phyloP scores from a whole-genome alignment of 192 early-diverging fungal genomes.

The Podila epigama region DNA sequence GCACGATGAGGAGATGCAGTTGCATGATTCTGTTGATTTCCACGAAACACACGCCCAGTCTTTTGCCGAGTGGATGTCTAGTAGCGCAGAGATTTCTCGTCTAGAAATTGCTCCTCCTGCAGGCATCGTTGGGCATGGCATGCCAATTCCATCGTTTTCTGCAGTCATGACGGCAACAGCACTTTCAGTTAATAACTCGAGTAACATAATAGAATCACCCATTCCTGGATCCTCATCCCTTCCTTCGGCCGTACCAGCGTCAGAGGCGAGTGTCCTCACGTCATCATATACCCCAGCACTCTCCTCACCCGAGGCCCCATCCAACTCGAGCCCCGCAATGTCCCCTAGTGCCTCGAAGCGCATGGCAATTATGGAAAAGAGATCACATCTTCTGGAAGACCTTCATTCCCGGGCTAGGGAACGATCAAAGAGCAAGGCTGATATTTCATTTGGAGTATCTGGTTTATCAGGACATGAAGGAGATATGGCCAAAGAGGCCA shows the following conservation, averaged over 20 bases:
- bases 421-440: constrained; percentile 12
- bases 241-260: background rate
- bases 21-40: constrained; percentile 26
- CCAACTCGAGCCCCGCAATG: background rate
- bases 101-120: constrained; percentile 35
- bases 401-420: constrained; percentile 24
- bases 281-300: constrained; percentile 39
- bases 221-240: constrained; percentile 15
- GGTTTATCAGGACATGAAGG: no score
- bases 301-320: constrained; percentile 17
- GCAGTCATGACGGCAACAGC: constrained; percentile 2
- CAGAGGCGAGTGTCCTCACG: constrained; percentile 26
- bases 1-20: constrained; percentile 25
- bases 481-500: no score
- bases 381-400: constrained; percentile 22
- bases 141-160: constrained; percentile 13
- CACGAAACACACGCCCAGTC: constrained; percentile 38
- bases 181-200: background rate
- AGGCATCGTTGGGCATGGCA: background rate
- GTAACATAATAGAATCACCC: background rate
- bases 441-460: no score
- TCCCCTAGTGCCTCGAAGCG: constrained; percentile 16
- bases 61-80: constrained; percentile 51
- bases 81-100: constrained; percentile 45
- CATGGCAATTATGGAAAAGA: constrained; percentile 22